A percentile compares a stretch with the other conserved stretches of the same genome.
phyloP scores from a whole-genome alignment of 2,329 filamentous ascomycete species.

The Cadophora sp. region DNA sequence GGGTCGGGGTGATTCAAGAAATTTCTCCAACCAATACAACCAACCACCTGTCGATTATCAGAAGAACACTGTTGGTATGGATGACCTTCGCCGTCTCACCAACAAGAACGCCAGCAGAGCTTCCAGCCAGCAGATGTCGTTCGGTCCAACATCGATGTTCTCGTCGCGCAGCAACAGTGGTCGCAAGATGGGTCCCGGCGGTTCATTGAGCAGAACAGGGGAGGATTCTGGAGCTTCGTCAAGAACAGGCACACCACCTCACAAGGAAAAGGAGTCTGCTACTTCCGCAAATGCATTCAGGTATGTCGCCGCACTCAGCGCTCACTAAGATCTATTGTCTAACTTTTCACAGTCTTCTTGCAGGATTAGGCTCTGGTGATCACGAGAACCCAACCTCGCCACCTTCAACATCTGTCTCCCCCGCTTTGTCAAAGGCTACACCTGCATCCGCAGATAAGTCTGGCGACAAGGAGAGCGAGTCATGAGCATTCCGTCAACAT shows the following conservation, averaged over 20 bases:
- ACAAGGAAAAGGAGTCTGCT: conserved; percentile 65
- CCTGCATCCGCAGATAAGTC: conserved; percentile 54
- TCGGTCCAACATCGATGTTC: conserved; percentile 89
- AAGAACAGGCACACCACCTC: conserved; percentile 86
- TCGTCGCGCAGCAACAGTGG: conserved; percentile 91
- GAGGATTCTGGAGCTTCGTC: conserved; percentile 90
- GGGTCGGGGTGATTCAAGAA: conserved; percentile 86
- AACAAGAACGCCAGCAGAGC: conserved; percentile 67
- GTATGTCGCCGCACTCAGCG: conserved; percentile 60
- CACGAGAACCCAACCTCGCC: conserved; percentile 71
- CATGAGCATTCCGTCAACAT: conserved; percentile 42
- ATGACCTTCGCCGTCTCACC: conserved; percentile 84
- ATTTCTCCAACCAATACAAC: conserved; percentile 78
- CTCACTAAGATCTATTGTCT: conserved; percentile 30
- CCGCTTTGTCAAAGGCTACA: conserved; percentile 67
- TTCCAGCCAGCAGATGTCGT: conserved; percentile 64
- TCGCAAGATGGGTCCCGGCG: conserved; percentile 77
- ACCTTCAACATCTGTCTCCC: conserved; percentile 71
- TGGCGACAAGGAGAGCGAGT: conserved; percentile 57
- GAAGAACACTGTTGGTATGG: conserved; percentile 85
- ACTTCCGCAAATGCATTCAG: conserved; percentile 91
- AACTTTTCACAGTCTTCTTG: conserved; percentile 55
- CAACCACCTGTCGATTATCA: conserved; percentile 73
- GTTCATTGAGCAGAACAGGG: conserved; percentile 73
- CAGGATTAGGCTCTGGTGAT: conserved; percentile 56